phyloP scores from a whole-genome alignment of 257 asterid genomes.

The Osmanthus fragrans region DNA sequence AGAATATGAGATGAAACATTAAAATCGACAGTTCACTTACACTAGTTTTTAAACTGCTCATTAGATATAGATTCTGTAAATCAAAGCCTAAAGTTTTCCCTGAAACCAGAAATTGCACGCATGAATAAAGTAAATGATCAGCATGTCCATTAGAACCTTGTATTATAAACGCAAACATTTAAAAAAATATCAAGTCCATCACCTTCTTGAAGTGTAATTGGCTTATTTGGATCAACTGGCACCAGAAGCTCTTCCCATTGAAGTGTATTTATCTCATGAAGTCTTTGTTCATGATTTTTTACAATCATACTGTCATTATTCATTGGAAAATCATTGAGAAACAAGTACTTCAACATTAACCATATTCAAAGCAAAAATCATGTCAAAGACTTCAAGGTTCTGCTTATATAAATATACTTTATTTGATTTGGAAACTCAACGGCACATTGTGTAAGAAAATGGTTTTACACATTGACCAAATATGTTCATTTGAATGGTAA shows the following conservation, averaged over 20 bases:
- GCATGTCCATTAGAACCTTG: slow-evolving; percentile 8
- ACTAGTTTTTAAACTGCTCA: slow-evolving; percentile 33
- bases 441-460: not conserved
- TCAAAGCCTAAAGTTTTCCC: slow-evolving; percentile 55
- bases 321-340: slow-evolving; percentile 46
- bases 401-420: not conserved
- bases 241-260: slow-evolving; percentile 97
- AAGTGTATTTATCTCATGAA: slow-evolving; percentile 86
- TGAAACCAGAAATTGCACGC: slow-evolving; percentile 27
- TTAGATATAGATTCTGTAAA: slow-evolving; percentile 45
- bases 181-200: slow-evolving; percentile 6
- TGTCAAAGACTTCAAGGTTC: not conserved
- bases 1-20: not conserved
- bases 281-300: slow-evolving; percentile 67
- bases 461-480: not conserved
- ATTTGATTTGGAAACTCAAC: not conserved
- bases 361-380: not conserved
- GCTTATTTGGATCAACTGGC: slow-evolving; percentile 57
- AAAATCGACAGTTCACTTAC: slow-evolving; percentile 43
- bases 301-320: slow-evolving; percentile 39
- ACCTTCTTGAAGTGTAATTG: slow-evolving; percentile 62
- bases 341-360: slow-evolving; percentile 23
- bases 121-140: slow-evolving; percentile 20
- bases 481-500: not conserved
- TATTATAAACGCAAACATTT: not conserved